phyloP scores from a whole-genome alignment of 306 rosid genomes.

The Quercus wislizeni region DNA sequence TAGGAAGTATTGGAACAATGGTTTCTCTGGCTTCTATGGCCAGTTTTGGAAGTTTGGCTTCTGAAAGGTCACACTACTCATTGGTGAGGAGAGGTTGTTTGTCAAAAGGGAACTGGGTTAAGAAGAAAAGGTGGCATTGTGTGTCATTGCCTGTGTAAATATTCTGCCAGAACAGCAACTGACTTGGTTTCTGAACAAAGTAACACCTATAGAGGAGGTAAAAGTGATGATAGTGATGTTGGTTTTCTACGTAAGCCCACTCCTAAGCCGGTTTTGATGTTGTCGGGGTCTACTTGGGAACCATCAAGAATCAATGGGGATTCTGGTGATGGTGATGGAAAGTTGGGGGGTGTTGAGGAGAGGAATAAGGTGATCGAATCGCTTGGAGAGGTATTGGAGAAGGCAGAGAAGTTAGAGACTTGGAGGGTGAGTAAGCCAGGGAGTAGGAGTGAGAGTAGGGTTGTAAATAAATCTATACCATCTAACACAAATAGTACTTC shows the following conservation, averaged over 20 bases:
- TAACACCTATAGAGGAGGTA: conserved; percentile 43
- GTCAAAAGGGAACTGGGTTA: conserved; percentile 53
- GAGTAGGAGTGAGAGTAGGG: conserved; percentile 40
- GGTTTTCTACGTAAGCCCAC: conserved; percentile 85
- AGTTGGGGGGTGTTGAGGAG: conserved; percentile 45
- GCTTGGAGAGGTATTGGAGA: conserved; percentile 93
- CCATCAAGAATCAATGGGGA: conserved; percentile 30
- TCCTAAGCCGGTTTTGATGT: conserved; percentile 75
- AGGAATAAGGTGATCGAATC: conserved; percentile 82
- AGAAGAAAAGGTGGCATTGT: conserved; percentile 68
- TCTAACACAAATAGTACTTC: conserved; percentile 33
- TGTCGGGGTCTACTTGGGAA: conserved; percentile 46
- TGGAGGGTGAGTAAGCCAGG: conserved; percentile 26
- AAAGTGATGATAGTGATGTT: conserved; percentile 43
- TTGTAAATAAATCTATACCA: conserved; percentile 41
- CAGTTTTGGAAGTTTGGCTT: conserved; percentile 61
- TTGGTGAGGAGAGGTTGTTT: conserved; percentile 63
- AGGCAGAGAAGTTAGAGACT: conserved; percentile 77
- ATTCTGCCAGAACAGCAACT: conserved; percentile 70
- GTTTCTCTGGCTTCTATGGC: conserved; percentile 72
- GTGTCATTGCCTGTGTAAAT: conserved; percentile 85
- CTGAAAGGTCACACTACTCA: conserved; percentile 57
- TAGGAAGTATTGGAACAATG: conserved; percentile 72
- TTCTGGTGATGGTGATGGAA: conserved; percentile 17
- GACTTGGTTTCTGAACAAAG: conserved; percentile 76